A percentile compares a stretch with the other conserved stretches of the same genome.
These are phyloP conservation scores for Hortaea werneckii DNA, from an alignment of 2,329 filamentous ascomycete genomes.

Conservation along the genomic window DNA sequence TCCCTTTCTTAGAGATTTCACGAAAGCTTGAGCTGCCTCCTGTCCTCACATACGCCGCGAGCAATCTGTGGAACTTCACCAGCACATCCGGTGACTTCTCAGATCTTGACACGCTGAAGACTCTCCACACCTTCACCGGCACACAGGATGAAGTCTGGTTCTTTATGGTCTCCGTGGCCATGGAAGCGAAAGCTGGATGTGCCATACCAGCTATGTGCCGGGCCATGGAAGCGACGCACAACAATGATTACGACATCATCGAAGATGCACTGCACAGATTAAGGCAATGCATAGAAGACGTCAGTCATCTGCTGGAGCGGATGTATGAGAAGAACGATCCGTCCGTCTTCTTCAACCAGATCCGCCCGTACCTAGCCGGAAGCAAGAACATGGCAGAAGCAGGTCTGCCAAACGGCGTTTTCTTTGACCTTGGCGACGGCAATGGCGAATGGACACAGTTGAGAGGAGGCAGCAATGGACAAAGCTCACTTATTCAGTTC, in stretches of 20 bases:
- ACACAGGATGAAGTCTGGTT: slow-evolving; percentile 97
- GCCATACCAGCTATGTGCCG: slow-evolving; percentile 80
- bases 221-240: slow-evolving; percentile 70
- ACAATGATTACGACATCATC: slow-evolving; percentile 59
- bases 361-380: slow-evolving; percentile 89
- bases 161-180: slow-evolving; percentile 88
- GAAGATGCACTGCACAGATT: slow-evolving; percentile 65
- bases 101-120: slow-evolving; percentile 75
- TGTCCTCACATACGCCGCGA: slow-evolving; percentile 83
- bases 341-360: slow-evolving; percentile 86
- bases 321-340: slow-evolving; percentile 96
- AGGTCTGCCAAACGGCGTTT: slow-evolving; percentile 73
- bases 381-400: slow-evolving; percentile 97
- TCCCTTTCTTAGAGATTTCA: slow-evolving; percentile 70
- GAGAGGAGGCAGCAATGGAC: slow-evolving; percentile 45
- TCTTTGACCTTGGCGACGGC: slow-evolving; percentile 62
- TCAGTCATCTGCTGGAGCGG: slow-evolving; percentile 65
- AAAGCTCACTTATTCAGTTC: slow-evolving; percentile 45
- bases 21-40: slow-evolving; percentile 68
- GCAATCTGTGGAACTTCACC: slow-evolving; percentile 96
- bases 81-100: slow-evolving; percentile 62
- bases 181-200: slow-evolving; percentile 82
- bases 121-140: slow-evolving; percentile 80
- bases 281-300: slow-evolving; percentile 76
- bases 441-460: slow-evolving; percentile 35